Conservation (phyloP, 148 eudicot genomes). For the Rhododendron simsii region DNA sequence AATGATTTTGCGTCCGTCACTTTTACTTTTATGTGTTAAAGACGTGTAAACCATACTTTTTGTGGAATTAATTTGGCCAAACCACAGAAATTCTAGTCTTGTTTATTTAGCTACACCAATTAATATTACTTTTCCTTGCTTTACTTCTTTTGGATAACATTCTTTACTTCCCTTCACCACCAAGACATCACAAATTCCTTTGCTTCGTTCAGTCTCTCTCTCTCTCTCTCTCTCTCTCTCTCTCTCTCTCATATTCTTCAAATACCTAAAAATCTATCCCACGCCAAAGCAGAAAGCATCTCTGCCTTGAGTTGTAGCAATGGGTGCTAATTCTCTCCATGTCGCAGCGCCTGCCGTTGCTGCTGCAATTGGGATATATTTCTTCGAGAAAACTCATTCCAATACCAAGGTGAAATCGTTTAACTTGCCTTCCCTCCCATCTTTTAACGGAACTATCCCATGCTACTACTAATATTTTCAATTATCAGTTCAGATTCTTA, state of each 20-base stretch:
- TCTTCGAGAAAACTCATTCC: constrained; percentile 5
- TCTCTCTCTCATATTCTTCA: not conserved
- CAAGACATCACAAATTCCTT: constrained; percentile 12
- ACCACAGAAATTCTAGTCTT: not conserved
- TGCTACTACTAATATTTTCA: not conserved
- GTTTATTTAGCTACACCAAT: not conserved
- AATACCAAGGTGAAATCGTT: constrained; percentile 6
- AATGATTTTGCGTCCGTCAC: constrained; percentile 27
- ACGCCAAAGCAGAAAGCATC: not conserved
- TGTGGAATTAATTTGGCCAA: not conserved
- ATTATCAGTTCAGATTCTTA: not conserved
- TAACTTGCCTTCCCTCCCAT: not conserved
- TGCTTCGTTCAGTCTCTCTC: not conserved
- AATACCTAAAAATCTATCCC: not conserved
- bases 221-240: not conserved
- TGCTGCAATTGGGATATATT: constrained; percentile 12
- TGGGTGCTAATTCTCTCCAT: not conserved
- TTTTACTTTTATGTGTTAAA: not conserved
- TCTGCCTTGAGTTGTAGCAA: not conserved
- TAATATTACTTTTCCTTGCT: not conserved
- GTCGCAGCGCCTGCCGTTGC: constrained; percentile 6
- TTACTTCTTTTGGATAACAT: not conserved
- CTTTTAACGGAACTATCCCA: not conserved
- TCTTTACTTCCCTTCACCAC: constrained; percentile 11
- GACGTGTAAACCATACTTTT: not conserved